Conservation (phyloP, 306 rosid genomes). For the Senna tora region DNA sequence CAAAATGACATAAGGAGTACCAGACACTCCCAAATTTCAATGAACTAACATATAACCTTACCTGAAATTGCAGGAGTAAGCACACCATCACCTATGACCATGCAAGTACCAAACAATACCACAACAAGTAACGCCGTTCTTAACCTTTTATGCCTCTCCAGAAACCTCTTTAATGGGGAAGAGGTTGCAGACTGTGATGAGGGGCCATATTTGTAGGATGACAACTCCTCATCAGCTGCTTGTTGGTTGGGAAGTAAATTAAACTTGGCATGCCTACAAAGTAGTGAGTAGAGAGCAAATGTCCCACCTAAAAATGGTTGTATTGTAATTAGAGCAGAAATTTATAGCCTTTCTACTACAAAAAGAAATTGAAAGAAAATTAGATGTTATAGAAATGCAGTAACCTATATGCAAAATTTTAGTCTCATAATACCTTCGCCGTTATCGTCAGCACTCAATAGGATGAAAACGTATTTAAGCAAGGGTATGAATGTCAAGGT, state of each 20-base stretch:
- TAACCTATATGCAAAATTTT: neutral
- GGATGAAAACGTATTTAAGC: constrained; percentile 71
- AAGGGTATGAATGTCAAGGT: constrained; percentile 75
- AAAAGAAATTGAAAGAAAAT: constrained; percentile 14
- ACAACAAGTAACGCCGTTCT: constrained; percentile 68
- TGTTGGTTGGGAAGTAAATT: constrained; percentile 87
- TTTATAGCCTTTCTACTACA: constrained; percentile 37
- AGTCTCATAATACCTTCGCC: constrained; percentile 70
- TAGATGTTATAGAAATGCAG: neutral
- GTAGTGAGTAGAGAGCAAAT: constrained; percentile 80
- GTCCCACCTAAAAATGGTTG: constrained; percentile 66
- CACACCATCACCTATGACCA: constrained; percentile 93
- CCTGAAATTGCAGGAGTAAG: constrained; percentile 90
- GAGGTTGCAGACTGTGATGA: constrained; percentile 53
- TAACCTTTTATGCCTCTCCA: constrained; percentile 76
- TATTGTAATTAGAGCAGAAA: constrained; percentile 24
- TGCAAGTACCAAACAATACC: constrained; percentile 76
- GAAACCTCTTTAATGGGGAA: constrained; percentile 65
- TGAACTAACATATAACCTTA: constrained; percentile 29
- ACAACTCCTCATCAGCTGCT: constrained; percentile 90
- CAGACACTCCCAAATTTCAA: constrained; percentile 7
- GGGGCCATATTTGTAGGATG: constrained; percentile 76
- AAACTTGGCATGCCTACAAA: constrained; percentile 84
- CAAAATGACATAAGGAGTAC: constrained; percentile 16
- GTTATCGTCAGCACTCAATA: constrained; percentile 77